Percentiles rank a stretch among this genome's conserved stretches.
phyloP scores from a whole-genome alignment of 2,329 filamentous ascomycete species.

The Colletotrichum scovillei region DNA sequence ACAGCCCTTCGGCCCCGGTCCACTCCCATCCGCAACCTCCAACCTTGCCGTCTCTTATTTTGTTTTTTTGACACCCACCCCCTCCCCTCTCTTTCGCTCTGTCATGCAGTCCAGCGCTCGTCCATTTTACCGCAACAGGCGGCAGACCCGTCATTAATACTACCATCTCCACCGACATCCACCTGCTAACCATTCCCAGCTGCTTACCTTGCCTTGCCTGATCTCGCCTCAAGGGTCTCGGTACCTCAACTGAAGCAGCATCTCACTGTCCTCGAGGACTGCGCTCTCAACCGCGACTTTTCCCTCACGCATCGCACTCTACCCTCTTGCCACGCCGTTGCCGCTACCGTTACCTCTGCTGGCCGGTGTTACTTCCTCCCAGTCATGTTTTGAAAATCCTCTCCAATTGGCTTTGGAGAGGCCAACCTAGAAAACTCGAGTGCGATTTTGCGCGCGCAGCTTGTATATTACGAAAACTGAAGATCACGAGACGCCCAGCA shows the following conservation, averaged over 20 bases:
- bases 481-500: not conserved
- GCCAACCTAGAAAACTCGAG: constrained; percentile 31
- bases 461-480: not conserved
- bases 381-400: constrained; percentile 48
- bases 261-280: constrained; percentile 6
- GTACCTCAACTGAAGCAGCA: constrained; percentile 1
- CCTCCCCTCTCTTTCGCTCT: constrained; percentile 12
- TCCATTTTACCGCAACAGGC: constrained; percentile 50
- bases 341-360: constrained; percentile 24
- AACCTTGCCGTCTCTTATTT: constrained; percentile 33
- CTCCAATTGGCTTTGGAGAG: constrained; percentile 46
- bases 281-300: constrained; percentile 26
- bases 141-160: constrained; percentile 41
- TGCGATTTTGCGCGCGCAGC: constrained; percentile 15
- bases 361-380: constrained; percentile 28
- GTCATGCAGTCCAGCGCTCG: constrained; percentile 34
- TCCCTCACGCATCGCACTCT: constrained; percentile 2
- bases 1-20: constrained; percentile 19
- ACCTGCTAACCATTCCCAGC: constrained; percentile 39
- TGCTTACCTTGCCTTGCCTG: constrained; percentile 24
- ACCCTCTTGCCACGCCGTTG: constrained; percentile 32
- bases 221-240: constrained; percentile 24
- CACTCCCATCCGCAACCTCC: constrained; percentile 34
- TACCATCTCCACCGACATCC: constrained; percentile 36
- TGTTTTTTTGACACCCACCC: constrained; percentile 28